Evolutionary conservation across 148 eudicot genomes (phyloP), one percentile per base, ranked within the genome.

Genomic region (Rhododendron ovatum): DNA sequence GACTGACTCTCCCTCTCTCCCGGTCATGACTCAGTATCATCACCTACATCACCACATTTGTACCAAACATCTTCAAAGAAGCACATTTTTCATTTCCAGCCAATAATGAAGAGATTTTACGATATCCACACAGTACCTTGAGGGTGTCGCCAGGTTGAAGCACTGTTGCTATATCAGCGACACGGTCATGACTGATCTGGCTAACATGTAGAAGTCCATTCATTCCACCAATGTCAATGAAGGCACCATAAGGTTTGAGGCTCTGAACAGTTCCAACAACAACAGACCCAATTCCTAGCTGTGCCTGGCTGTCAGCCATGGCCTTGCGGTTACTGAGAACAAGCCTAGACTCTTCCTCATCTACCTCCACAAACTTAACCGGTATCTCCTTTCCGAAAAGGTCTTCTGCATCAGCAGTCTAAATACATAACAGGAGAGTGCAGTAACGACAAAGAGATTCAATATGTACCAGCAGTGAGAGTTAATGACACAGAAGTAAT

Each of bases 201-300:
- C 99, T 96, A 84, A 96, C 98, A 86, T 96, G 99, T 87, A 96
- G 94, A 86, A 96, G 99, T 51, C 99, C 99, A 88, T 95, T 96
- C 83, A 96, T 93, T 79, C 99, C 99, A 89, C 99, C 99, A 82
- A 96, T 94, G 86, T 96, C 99, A 82, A 96, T 96, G 87, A 96
- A 96, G 88, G 99, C 99, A 74, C 99, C 99, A 86, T 96, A 96
- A 13, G 99, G 98, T 93, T 96, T 95, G 85, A 96, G 94, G 88
- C 95, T 94, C 91, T 96, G 98, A 86, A 96, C 99, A 43, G 92
- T 93, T 82, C 99, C 99, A 61, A 91, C 82, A 85, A 95, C 99
- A 87, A 96, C 98, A 55, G 99, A 92, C 13, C 99, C 99, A 83
- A 96, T 96, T 78, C 98, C 98, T 30, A 96, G 96, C 80, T 96